phyloP scores from a whole-genome alignment of 2,329 filamentous ascomycete species.

The Pseudodiploospora longispora region DNA sequence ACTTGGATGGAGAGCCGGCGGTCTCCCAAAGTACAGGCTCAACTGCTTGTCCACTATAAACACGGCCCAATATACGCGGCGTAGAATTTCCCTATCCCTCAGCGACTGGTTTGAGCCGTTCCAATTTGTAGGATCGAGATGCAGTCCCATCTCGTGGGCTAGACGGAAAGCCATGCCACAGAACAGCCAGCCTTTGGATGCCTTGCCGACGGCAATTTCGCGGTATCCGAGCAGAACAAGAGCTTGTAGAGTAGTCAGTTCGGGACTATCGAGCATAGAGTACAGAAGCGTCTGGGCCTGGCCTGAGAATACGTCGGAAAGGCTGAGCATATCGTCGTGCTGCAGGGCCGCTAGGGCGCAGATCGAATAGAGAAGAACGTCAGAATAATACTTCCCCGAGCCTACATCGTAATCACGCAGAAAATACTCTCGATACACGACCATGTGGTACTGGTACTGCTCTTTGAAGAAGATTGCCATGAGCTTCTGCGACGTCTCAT shows the following conservation, averaged over 20 bases:
- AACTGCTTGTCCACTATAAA: slow-evolving; percentile 44
- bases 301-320: slow-evolving; percentile 35
- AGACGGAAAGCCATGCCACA: slow-evolving; percentile 45
- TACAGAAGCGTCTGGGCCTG: slow-evolving; percentile 38
- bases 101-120: slow-evolving; percentile 28
- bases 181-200: slow-evolving; percentile 43
- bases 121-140: slow-evolving; percentile 44
- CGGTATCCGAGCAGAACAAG: slow-evolving; percentile 37
- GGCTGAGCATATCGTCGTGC: slow-evolving; percentile 29
- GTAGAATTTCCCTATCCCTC: slow-evolving; percentile 37
- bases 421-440: slow-evolving; percentile 43
- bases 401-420: slow-evolving; percentile 40
- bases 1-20: slow-evolving; percentile 39
- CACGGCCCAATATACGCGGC: slow-evolving; percentile 42
- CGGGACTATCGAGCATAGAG: slow-evolving; percentile 34
- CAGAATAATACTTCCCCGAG: slow-evolving; percentile 40
- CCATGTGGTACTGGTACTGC: slow-evolving; percentile 42
- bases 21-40: slow-evolving; percentile 42
- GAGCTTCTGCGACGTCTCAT: slow-evolving; percentile 34
- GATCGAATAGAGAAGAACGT: slow-evolving; percentile 39
- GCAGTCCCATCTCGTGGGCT: slow-evolving; percentile 44
- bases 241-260: slow-evolving; percentile 38
- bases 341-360: slow-evolving; percentile 41
- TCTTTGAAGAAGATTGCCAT: slow-evolving; percentile 41
- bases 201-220: slow-evolving; percentile 38